Base-by-base conservation (phyloP, 1,139 yeast species). In the Yamadazyma pseudoaaseri region DNA sequence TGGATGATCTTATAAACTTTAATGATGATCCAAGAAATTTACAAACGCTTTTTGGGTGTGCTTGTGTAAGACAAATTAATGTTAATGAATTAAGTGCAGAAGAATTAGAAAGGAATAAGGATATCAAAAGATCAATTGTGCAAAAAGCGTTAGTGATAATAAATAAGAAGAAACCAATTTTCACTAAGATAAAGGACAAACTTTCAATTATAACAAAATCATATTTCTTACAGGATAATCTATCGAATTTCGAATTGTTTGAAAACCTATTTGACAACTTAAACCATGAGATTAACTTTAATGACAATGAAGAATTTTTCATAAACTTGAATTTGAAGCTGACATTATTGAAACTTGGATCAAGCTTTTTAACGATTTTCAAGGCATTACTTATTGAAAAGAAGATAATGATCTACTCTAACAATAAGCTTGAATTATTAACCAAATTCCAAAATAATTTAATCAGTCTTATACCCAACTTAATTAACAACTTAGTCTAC, bases 91-190 rank as follows among this genome's bases (percentile, higher is more conserved):
- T 92, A 36, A 52, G 65, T 1, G 54, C 47, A 23, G 64, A 59
- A 34, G 74, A 69, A 44, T 51, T 75, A 20, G 72, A 70, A 34
- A 64, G 75, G 38, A 75, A 80, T 37, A 42, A 39, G 20, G 92
- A 85, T 44, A 77, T 86, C 24, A 89, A 96, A 4, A 65, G 98
- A 35, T 85, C 96, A 3, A 81, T 90, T 2, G 92, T 92, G 3
- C 98, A 92, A 51, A 92, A 92, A 52, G 84, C 96, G 0, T 76
- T 92, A 25, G 96, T 92, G 9, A 86, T 92, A n/a, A 75, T 87
- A 18, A 79, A 90, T 2, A 72, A 87, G 38, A 57, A 64, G 27
- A 85, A 85, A 54, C 98, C 98, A 1, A 79, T 90, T 2, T 87
- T 86, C 52, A 81, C 86, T 14, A 95, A 90, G 39, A 79, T 92